phyloP scores from a whole-genome alignment of 495 filamentous ascomycete species.

The Talaromyces liani region DNA sequence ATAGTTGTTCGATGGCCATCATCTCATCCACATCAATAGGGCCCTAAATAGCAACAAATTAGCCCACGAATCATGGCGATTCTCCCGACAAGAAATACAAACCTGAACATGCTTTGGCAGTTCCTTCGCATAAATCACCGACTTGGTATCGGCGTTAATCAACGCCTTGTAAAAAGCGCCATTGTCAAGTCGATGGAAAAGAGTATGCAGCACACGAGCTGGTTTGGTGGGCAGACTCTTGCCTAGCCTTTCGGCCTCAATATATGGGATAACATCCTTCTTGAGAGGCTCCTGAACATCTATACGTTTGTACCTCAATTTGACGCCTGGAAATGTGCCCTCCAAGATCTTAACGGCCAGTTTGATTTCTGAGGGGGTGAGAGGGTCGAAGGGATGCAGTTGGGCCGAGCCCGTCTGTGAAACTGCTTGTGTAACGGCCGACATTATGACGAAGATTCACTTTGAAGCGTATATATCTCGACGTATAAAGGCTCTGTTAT shows the following conservation, averaged over 20 bases:
- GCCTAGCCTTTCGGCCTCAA: slow-evolving; percentile 16
- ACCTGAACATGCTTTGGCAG: slow-evolving; percentile 32
- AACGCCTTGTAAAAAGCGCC: slow-evolving; percentile 33
- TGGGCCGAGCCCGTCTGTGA: slow-evolving; percentile 16
- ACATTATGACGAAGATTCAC: slow-evolving; percentile 9
- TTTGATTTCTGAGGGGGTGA: slow-evolving; percentile 32
- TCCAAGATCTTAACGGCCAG: slow-evolving; percentile 30
- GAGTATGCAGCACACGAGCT: slow-evolving; percentile 25
- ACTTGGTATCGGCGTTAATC: slow-evolving; percentile 26
- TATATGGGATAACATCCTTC: slow-evolving; percentile 17
- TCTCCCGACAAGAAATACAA: slow-evolving; percentile 10
- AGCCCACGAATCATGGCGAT: not conserved
- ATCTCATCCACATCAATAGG: slow-evolving; percentile 36
- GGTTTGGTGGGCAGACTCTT: slow-evolving; percentile 9
- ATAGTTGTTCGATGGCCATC: slow-evolving; percentile 32
- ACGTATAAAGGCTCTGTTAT: not conserved
- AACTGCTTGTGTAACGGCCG: slow-evolving; percentile 11
- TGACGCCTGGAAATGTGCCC: slow-evolving; percentile 25
- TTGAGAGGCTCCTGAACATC: slow-evolving; percentile 29
- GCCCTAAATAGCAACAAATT: slow-evolving; percentile 16
- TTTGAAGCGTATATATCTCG: not conserved
- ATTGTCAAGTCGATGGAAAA: slow-evolving; percentile 31
- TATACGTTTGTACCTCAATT: slow-evolving; percentile 32
- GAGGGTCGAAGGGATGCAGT: slow-evolving; percentile 36
- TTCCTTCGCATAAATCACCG: slow-evolving; percentile 29